A percentile compares a stretch with the other conserved stretches of the same genome.
phyloP scores from a whole-genome alignment of 1,284 basidiomycete species.

The Hypsizygus ulmarius region DNA sequence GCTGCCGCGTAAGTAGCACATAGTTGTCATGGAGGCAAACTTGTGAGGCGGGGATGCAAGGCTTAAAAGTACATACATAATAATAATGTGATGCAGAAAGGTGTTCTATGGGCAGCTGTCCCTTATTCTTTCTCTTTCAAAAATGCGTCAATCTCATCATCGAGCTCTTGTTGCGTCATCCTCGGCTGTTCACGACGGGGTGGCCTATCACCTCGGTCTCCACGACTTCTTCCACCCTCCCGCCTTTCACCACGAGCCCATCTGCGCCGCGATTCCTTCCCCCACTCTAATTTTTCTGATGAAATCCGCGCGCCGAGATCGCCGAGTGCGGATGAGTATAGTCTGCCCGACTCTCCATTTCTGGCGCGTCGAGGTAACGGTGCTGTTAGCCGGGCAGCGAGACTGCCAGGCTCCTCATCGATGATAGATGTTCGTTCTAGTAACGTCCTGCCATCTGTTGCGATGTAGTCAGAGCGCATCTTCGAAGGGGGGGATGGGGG shows the following conservation, averaged over 20 bases:
- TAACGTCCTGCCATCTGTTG: slow-evolving; percentile 44
- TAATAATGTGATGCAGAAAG: too few species aligned
- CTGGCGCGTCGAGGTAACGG: slow-evolving; percentile 40
- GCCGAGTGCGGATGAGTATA: slow-evolving; percentile 11
- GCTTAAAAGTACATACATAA: too few species aligned
- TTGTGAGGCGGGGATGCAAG: too few species aligned
- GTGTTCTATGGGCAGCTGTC: neutral
- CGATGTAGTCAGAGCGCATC: slow-evolving; percentile 64
- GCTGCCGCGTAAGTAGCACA: too few species aligned
- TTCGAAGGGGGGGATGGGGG: slow-evolving; percentile 52
- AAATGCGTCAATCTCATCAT: slow-evolving; percentile 77
- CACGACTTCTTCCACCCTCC: slow-evolving; percentile 6
- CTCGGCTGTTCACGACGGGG: slow-evolving; percentile 39
- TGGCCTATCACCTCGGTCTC: slow-evolving; percentile 22
- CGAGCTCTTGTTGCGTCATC: slow-evolving; percentile 68
- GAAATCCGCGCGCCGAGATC: slow-evolving; percentile 15
- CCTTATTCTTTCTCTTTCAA: slow-evolving; percentile 39
- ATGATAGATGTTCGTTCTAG: slow-evolving; percentile 53
- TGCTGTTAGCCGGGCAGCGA: slow-evolving; percentile 45
- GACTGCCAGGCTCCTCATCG: slow-evolving; percentile 31
- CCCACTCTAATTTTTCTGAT: slow-evolving; percentile 26
- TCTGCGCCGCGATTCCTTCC: slow-evolving; percentile 9
- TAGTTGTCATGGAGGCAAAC: too few species aligned
- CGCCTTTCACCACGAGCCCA: slow-evolving; percentile 16
- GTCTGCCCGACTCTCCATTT: slow-evolving; percentile 15